A percentile compares a stretch with the other conserved stretches of the same genome.
Conservation (phyloP, 2,329 filamentous ascomycete genomes). For the Pseudogymnoascus destructans region DNA sequence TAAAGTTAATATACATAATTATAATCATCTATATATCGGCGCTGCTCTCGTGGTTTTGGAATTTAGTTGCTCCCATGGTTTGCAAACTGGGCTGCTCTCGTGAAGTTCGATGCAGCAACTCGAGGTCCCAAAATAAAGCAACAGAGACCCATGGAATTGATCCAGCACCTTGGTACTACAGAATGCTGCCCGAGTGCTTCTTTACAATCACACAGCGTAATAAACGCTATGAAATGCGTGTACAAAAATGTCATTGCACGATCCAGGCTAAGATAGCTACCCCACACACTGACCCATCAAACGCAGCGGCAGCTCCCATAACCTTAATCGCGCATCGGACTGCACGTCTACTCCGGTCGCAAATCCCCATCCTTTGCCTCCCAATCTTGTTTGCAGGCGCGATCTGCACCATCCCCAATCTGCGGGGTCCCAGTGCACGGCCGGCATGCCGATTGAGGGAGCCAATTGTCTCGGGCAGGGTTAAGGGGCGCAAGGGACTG, state of each 20-base stretch:
- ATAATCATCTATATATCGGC: not conserved
- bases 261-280: not conserved
- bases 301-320: not conserved
- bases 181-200: not conserved
- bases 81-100: not conserved
- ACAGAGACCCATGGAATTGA: not conserved
- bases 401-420: not conserved
- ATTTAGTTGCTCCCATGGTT: not conserved
- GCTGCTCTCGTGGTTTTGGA: not conserved
- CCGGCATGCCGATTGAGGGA: not conserved
- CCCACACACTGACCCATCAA: not conserved
- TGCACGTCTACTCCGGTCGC: not conserved
- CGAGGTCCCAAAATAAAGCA: not conserved
- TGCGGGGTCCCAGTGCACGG: not conserved
- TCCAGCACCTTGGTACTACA: not conserved
- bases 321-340: not conserved
- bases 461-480: not conserved
- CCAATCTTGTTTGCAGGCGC: not conserved
- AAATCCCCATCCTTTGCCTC: not conserved
- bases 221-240: not conserved
- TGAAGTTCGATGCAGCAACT: not conserved
- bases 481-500: not conserved
- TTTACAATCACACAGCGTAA: not conserved
- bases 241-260: not conserved
- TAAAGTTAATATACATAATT: not conserved